phyloP scores from a whole-genome alignment of 2,329 filamentous ascomycete species.

The Fusarium decemcellulare region DNA sequence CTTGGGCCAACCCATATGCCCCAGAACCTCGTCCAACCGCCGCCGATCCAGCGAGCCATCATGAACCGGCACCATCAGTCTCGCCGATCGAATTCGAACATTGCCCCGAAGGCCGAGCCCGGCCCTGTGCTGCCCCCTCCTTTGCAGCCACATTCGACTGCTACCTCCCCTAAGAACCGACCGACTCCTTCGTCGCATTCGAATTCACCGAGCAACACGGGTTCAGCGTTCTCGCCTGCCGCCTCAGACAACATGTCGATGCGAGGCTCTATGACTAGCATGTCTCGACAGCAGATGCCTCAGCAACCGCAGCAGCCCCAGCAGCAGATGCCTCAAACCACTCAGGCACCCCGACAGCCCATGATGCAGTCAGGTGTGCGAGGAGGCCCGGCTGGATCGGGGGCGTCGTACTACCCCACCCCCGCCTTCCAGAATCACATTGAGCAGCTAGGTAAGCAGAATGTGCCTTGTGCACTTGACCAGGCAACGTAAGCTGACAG shows the following conservation, averaged over 20 bases:
- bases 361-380: conserved; percentile 55
- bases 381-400: conserved; percentile 56
- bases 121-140: conserved; percentile 62
- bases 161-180: conserved; percentile 77
- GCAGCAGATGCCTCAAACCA: conserved; percentile 43
- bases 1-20: conserved; percentile 78
- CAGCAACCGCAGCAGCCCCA: conserved; percentile 45
- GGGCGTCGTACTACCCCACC: conserved; percentile 80
- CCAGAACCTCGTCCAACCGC: conserved; percentile 79
- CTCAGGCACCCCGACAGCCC: conserved; percentile 48
- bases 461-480: conserved; percentile 61
- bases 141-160: conserved; percentile 68
- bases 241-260: conserved; percentile 64
- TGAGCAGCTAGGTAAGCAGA: conserved; percentile 91
- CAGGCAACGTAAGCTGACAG: conserved; percentile 74
- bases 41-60: conserved; percentile 84
- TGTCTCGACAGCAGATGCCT: conserved; percentile 51
- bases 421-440: conserved; percentile 92
- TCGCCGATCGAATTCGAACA: conserved; percentile 79
- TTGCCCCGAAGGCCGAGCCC: conserved; percentile 81
- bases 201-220: conserved; percentile 67
- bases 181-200: conserved; percentile 87
- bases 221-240: conserved; percentile 59
- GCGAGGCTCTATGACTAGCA: conserved; percentile 54
- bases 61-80: conserved; percentile 85